Conservation (phyloP, 2,329 filamentous ascomycete species). For the Geosmithia flava region DNA sequence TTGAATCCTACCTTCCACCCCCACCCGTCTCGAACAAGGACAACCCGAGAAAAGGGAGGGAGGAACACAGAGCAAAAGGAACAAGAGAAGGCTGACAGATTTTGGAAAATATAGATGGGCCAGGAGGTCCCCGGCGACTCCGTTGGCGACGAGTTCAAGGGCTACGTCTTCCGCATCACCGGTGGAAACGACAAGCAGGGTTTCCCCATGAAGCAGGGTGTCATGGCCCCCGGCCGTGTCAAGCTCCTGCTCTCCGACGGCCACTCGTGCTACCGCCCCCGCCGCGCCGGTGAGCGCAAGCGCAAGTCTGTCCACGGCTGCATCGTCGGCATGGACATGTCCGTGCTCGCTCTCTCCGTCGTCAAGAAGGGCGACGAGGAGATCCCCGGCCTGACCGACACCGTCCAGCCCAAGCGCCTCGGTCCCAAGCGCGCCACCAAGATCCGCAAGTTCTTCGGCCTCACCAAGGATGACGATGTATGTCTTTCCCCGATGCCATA, state of each 20-base stretch:
- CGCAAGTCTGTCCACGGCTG: slow-evolving; percentile 98
- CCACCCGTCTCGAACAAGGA: slow-evolving; percentile 4
- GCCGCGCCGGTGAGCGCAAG: slow-evolving; percentile 97
- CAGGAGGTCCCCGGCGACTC: slow-evolving; percentile 87
- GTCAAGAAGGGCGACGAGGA: slow-evolving; percentile 97
- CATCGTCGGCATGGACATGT: slow-evolving; percentile 93
- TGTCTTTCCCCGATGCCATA: slow-evolving; percentile 46
- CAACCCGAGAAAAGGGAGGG: too few species aligned
- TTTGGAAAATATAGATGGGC: slow-evolving; percentile 51
- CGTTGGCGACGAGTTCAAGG: slow-evolving; percentile 98
- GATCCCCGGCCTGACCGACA: slow-evolving; percentile 92
- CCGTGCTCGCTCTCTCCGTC: slow-evolving; percentile 86
- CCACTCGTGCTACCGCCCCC: slow-evolving; percentile 98
- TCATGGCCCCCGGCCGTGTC: slow-evolving; percentile 98
- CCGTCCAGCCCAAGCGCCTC: slow-evolving; percentile 97
- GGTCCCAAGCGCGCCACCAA: slow-evolving; percentile 99
- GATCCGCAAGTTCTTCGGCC: slow-evolving; percentile 99
- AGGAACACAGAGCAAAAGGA: not conserved
- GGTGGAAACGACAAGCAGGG: slow-evolving; percentile 99
- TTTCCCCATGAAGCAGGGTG: slow-evolving; percentile 99
- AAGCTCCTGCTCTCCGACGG: slow-evolving; percentile 89
- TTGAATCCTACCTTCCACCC: slow-evolving; percentile 5
- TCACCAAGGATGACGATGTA: slow-evolving; percentile 99
- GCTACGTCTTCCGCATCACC: slow-evolving; percentile 99
- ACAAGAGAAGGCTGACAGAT: slow-evolving; percentile 17